A percentile compares a stretch with the other conserved stretches of the same genome.
phyloP scores from a whole-genome alignment of 148 eudicot genomes.

The Rhododendron ovatum region DNA sequence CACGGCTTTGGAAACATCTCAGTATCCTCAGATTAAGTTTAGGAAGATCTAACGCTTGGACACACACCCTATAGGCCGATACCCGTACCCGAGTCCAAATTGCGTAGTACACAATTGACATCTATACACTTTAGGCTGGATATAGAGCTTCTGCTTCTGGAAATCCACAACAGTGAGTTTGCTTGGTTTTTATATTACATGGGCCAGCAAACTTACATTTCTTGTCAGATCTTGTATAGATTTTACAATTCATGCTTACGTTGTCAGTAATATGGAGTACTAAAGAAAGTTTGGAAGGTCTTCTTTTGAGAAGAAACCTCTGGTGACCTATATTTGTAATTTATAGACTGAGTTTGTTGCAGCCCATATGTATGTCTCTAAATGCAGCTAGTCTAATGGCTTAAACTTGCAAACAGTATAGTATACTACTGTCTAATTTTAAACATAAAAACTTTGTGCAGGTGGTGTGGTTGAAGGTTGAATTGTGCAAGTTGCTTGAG shows the following conservation, averaged over 20 bases:
- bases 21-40: neutral
- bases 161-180: neutral
- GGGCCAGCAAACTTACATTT: neutral
- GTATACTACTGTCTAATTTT: neutral
- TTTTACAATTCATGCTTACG: neutral
- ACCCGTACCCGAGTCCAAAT: neutral
- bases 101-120: neutral
- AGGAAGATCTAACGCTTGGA: neutral
- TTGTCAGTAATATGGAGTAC: neutral
- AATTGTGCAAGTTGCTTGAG: constrained; percentile 81
- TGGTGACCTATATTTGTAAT: neutral
- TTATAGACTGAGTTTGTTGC: neutral
- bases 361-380: neutral
- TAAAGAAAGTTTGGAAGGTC: neutral
- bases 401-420: neutral
- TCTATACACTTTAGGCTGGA: neutral
- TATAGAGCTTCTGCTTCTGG: neutral
- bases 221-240: neutral
- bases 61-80: neutral
- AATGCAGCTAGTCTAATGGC: neutral
- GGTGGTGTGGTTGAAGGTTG: constrained; percentile 85
- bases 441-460: constrained; percentile 19
- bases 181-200: neutral
- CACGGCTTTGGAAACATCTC: neutral
- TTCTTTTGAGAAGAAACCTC: neutral